Conservation (phyloP, 2,329 filamentous ascomycete species). For the Pseudogymnoascus sp. region DNA sequence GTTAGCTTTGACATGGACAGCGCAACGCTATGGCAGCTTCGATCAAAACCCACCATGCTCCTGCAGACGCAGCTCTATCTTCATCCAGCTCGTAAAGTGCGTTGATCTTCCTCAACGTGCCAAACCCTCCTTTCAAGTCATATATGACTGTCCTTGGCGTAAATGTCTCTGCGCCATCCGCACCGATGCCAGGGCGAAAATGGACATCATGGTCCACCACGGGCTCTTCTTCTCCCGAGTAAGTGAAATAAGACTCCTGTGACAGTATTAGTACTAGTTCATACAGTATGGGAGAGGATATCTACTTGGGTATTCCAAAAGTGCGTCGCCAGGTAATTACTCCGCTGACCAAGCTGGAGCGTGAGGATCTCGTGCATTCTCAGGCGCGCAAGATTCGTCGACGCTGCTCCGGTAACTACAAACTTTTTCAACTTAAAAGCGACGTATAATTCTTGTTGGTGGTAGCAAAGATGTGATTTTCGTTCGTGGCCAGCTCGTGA, state of each 20-base stretch:
- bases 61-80: constrained; percentile 20
- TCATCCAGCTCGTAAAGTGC: constrained; percentile 57
- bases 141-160: constrained; percentile 89
- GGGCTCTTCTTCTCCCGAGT: constrained; percentile 57
- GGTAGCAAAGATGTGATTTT: neutral
- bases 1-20: constrained; percentile 11
- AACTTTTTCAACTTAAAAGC: neutral
- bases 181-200: constrained; percentile 74
- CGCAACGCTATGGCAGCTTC: neutral
- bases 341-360: constrained; percentile 83
- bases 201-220: constrained; percentile 77
- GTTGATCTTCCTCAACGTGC: constrained; percentile 78
- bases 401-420: neutral
- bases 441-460: neutral
- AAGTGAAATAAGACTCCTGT: constrained; percentile 96
- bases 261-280: constrained; percentile 12
- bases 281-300: neutral
- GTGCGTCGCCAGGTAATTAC: constrained; percentile 89
- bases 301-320: constrained; percentile 91
- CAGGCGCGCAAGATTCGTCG: neutral
- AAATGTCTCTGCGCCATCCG: constrained; percentile 82
- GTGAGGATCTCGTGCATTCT: constrained; percentile 91
- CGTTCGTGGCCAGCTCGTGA: neutral
- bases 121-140: constrained; percentile 89
- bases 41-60: constrained; percentile 32